These are phyloP conservation scores for Macrophomina phaseolina DNA, from an alignment of 2,329 filamentous ascomycete species.

Conservation along the genomic window DNA sequence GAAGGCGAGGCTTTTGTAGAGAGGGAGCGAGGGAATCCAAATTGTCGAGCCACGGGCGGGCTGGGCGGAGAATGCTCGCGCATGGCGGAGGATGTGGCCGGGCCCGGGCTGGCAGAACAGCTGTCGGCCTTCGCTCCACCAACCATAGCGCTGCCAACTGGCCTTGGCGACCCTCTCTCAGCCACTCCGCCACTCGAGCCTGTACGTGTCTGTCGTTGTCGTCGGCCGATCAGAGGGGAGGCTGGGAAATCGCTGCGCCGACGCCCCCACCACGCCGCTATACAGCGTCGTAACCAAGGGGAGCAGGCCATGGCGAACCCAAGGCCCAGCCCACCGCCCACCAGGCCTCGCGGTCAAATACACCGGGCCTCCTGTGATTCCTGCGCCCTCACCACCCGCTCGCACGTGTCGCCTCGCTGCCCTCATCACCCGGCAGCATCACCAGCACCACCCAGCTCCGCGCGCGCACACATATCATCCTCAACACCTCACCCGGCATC, in stretches of 20 bases:
- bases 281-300: slow-evolving; percentile 16
- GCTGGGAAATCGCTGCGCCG: slow-evolving; percentile 20
- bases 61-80: slow-evolving; percentile 16
- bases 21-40: not conserved
- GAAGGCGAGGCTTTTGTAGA: not conserved
- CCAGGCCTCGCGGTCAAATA: not conserved
- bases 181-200: slow-evolving; percentile 18
- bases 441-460: no score
- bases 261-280: slow-evolving; percentile 22
- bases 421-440: not conserved
- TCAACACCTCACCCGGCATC: slow-evolving; percentile 9
- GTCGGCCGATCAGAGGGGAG: slow-evolving; percentile 22
- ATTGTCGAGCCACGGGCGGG: slow-evolving; percentile 16
- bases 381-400: slow-evolving; percentile 7
- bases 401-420: not conserved
- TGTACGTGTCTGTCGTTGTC: slow-evolving; percentile 13
- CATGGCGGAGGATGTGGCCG: not conserved
- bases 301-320: slow-evolving; percentile 11
- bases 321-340: slow-evolving; percentile 21
- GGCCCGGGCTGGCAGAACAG: slow-evolving; percentile 11
- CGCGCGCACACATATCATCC: not conserved
- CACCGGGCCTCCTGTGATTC: not conserved
- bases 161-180: slow-evolving; percentile 9
- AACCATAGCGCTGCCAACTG: not conserved
- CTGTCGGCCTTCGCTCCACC: slow-evolving; percentile 1